Percentiles rank a stretch among this genome's conserved stretches.
phyloP scores from a whole-genome alignment of 306 rosid species.

The Comarum palustre region DNA sequence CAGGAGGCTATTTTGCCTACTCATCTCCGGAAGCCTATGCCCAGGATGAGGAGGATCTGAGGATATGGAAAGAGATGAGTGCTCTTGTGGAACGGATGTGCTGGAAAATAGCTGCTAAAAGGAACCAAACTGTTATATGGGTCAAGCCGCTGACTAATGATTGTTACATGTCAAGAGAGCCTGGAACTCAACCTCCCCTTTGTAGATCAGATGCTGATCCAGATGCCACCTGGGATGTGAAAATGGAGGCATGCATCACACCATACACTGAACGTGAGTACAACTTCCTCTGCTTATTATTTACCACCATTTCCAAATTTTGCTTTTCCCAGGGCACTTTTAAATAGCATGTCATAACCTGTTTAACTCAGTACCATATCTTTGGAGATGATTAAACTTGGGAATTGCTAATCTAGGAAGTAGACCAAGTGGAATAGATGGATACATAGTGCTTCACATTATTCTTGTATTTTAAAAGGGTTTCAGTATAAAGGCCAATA shows the following conservation, averaged over 20 bases:
- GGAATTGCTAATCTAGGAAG: not conserved
- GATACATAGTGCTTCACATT: not conserved
- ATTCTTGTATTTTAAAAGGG: not conserved
- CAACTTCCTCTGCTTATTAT: conserved; percentile 11
- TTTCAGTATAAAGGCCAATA: not conserved
- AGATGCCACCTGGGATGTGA: conserved; percentile 81
- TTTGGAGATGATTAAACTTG: conserved; percentile 2
- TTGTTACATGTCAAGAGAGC: conserved; percentile 73
- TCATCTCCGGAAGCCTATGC: conserved; percentile 99
- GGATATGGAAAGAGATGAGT: conserved; percentile 95
- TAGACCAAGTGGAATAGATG: not conserved
- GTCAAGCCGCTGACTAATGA: conserved; percentile 85
- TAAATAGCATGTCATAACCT: not conserved
- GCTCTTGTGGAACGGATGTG: conserved; percentile 89
- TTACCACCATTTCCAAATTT: conserved; percentile 15
- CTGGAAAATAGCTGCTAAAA: conserved; percentile 86
- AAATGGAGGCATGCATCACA: conserved; percentile 91
- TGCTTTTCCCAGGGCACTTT: not conserved
- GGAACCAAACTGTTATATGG: conserved; percentile 95
- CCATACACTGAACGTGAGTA: conserved; percentile 88
- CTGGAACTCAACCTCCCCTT: conserved; percentile 82
- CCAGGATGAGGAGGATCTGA: conserved; percentile 93
- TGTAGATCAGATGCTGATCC: conserved; percentile 87
- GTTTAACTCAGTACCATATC: not conserved
- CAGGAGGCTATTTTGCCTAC: conserved; percentile 97